Evolutionary conservation across 1,139 yeast genomes (phyloP).

Genomic region (Pneumocystis jirovecii): DNA sequence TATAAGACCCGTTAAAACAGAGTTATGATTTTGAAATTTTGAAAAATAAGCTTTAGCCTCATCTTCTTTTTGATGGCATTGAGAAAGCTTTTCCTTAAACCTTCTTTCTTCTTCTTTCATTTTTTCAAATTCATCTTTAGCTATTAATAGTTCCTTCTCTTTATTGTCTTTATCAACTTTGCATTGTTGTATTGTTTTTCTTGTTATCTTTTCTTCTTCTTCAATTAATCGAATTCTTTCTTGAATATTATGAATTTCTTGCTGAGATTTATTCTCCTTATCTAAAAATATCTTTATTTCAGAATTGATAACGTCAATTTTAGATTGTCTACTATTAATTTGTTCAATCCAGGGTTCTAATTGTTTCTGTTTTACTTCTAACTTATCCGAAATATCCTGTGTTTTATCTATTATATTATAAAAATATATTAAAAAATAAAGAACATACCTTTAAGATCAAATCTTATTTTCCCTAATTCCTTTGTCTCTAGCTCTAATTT

Average conservation of each 20-base stretch:
- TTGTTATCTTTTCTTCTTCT: background rate
- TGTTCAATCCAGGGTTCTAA: conserved; percentile 76
- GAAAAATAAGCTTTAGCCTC: conserved; percentile 50
- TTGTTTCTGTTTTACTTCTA: conserved; percentile 46
- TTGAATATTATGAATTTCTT: conserved; percentile 44
- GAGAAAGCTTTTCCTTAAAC: conserved; percentile 40
- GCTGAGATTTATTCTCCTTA: conserved; percentile 31
- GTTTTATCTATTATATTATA: conserved; percentile 33
- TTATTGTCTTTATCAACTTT: background rate
- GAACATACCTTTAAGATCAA: conserved; percentile 39
- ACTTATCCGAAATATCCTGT: conserved; percentile 44
- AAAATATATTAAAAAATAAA: background rate
- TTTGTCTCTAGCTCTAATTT: conserved; percentile 40
- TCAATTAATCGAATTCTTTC: conserved; percentile 31
- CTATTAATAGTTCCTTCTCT: background rate
- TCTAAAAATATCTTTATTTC: conserved; percentile 46
- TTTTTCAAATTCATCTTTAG: conserved; percentile 16
- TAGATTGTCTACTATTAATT: conserved; percentile 50
- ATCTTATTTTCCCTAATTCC: conserved; percentile 46
- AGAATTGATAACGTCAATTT: conserved; percentile 49
- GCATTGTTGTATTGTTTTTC: background rate
- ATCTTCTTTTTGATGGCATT: conserved; percentile 45
- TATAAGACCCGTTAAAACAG: conserved; percentile 54
- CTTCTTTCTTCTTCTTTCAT: conserved; percentile 37
- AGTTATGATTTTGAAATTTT: conserved; percentile 50